phyloP scores from a whole-genome alignment of 352 stramenopile species.

The Phytopythium ostracodes region DNA sequence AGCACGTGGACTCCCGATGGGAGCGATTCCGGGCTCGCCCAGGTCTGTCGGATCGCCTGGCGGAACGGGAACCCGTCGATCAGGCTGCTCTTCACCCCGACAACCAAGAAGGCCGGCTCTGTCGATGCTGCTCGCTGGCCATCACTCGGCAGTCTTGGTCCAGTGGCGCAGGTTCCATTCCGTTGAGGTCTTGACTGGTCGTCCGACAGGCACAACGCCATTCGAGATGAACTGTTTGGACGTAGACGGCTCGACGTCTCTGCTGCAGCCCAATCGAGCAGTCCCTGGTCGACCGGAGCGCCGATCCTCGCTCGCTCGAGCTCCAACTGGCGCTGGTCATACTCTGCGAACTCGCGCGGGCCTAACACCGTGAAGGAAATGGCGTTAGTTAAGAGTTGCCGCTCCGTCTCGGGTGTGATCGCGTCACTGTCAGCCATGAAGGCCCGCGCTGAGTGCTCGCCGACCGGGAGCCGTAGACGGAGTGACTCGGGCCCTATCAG shows the following conservation, averaged over 20 bases:
- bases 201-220: neutral
- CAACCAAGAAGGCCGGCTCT: constrained; percentile 19
- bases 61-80: constrained; percentile 28
- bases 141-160: neutral
- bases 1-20: constrained; percentile 14
- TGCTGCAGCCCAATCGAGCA: constrained; percentile 14
- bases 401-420: constrained; percentile 11
- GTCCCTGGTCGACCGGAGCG: neutral
- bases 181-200: neutral
- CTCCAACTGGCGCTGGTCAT: constrained; percentile 6
- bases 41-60: constrained; percentile 37
- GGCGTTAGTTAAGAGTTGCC: neutral
- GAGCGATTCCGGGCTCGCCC: constrained; percentile 17
- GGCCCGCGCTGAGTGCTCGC: constrained; percentile 20
- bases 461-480: constrained; percentile 9
- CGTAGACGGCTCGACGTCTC: neutral
- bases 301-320: neutral
- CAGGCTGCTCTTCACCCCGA: constrained; percentile 42
- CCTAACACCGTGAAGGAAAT: constrained; percentile 17
- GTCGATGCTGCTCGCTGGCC: neutral
- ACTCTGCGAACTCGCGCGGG: constrained; percentile 10
- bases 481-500: constrained; percentile 16
- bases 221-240: neutral
- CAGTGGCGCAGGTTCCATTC: neutral
- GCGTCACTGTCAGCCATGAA: constrained; percentile 11